Evolutionary conservation across 495 filamentous ascomycete species (phyloP), one percentile per base, ranked within the genome.

Genomic region (Penicillium canariense): DNA sequence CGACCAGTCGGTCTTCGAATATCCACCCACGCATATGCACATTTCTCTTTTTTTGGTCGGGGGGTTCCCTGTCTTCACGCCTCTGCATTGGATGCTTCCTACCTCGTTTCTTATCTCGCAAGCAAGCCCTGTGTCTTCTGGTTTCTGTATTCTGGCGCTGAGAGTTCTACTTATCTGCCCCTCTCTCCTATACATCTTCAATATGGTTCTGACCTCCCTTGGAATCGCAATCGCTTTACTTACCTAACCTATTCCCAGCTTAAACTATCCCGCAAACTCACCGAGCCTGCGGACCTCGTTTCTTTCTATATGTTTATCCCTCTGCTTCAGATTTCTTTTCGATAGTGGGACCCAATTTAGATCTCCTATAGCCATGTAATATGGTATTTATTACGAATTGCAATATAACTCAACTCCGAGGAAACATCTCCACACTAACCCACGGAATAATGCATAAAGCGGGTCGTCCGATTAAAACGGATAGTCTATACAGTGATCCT

Each of bases 21-120:
- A 35, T 35, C 9, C 9, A 53, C 23, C 18, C 26, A 26, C 42
- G 25, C 52, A 55, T 55, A 28, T 36, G 48, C 55, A 52, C 26
- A 14, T 51, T 9, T 32, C 46, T 54, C 22, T 25, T 42, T 20
- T n/a, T 26, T 39, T 34, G 42, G 28, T 52, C 8, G 25, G 38
- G n/a, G 43, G 48, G 52, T 23, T 53, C 39, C 39, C 22, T 45
- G 18, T 43, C 22, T 54, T 31, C 48, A 14, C 22, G 17, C 39
- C 35, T 48, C 48, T 62, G 59, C 60, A 60, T 60, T 60, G 59
- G 54, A 58, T 47, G 48, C 55, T 36, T 42, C 30, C 9, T 25
- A 35, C 14, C 2, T 17, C 46, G 17, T 48, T 39, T 53, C 31
- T 48, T 20, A 27, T 47, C 49, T 48, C 39, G 25, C 50, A 52